These are phyloP conservation scores for Naumovozyma dairenensis DNA, from an alignment of 805 yeast genomes.

Conservation along the genomic window DNA sequence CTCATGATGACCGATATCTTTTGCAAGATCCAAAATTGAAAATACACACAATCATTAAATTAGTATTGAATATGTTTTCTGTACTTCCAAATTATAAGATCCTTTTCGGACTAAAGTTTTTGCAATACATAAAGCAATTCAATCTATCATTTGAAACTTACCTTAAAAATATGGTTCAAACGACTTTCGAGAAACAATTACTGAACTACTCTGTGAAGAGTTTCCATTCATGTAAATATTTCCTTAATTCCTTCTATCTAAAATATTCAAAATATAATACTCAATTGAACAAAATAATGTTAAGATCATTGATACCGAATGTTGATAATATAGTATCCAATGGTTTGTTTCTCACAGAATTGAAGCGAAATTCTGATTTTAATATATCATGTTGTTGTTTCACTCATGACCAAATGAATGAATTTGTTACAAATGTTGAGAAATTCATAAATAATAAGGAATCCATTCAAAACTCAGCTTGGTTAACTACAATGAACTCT, in stretches of 20 bases:
- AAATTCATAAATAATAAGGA: neutral
- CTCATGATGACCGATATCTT: slow-evolving; percentile 19
- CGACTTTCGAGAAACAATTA: slow-evolving; percentile 14
- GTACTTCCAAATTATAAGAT: slow-evolving; percentile 13
- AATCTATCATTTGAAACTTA: slow-evolving; percentile 14
- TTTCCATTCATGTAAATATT: neutral
- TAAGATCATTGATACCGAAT: too few species aligned
- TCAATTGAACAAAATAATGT: slow-evolving; percentile 15
- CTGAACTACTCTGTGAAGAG: slow-evolving; percentile 1
- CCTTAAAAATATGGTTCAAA: slow-evolving; percentile 16
- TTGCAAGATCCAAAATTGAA: slow-evolving; percentile 13
- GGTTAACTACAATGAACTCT: slow-evolving; percentile 1
- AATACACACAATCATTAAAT: slow-evolving; percentile 16
- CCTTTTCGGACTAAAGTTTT: slow-evolving; percentile 24
- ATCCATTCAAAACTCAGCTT: neutral
- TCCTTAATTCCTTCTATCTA: slow-evolving; percentile 12
- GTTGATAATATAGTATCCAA: too few species aligned
- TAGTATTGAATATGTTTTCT: slow-evolving; percentile 20
- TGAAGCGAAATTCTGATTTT: neutral
- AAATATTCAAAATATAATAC: slow-evolving; percentile 11
- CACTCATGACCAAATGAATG: slow-evolving; percentile 1
- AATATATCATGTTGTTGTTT: neutral
- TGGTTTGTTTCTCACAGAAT: too few species aligned
- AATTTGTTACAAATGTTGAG: neutral
- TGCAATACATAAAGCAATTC: slow-evolving; percentile 22